These are phyloP conservation scores for Fusarium sororula DNA, from an alignment of 2,329 filamentous ascomycete species.

Conservation along the genomic window DNA sequence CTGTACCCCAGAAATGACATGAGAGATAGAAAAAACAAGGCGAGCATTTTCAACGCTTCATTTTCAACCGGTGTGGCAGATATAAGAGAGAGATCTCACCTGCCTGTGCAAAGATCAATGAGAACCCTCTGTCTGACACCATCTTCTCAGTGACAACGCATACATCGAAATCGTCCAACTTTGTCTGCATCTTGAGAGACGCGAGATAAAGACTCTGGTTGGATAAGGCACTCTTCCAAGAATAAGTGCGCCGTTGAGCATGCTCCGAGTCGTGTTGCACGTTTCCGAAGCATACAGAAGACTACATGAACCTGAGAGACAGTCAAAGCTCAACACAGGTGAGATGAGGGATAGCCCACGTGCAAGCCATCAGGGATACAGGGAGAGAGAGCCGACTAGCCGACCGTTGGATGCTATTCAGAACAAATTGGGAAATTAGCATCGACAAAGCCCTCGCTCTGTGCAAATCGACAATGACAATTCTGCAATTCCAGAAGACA, in stretches of 20 bases:
- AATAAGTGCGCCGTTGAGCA: slow-evolving; percentile 4
- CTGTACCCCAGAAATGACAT: slow-evolving; percentile 3
- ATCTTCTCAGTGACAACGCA: slow-evolving; percentile 33
- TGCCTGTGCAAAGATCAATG: slow-evolving; percentile 12
- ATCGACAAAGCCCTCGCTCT: neutral
- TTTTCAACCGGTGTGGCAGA: slow-evolving; percentile 4
- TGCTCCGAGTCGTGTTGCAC: slow-evolving; percentile 10
- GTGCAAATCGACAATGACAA: neutral
- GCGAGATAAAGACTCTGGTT: slow-evolving; percentile 20
- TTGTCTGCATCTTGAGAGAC: slow-evolving; percentile 24
- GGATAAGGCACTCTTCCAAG: neutral
- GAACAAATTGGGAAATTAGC: neutral
- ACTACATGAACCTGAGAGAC: neutral
- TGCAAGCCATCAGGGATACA: neutral
- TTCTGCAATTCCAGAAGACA: neutral
- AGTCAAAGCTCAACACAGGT: neutral
- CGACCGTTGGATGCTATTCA: neutral
- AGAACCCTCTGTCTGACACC: slow-evolving; percentile 18
- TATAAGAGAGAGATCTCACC: slow-evolving; percentile 32
- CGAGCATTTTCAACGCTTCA: slow-evolving; percentile 21
- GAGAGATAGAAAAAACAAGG: slow-evolving; percentile 18
- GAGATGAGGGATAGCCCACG: neutral
- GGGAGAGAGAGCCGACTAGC: neutral
- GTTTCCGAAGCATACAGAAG: slow-evolving; percentile 3
- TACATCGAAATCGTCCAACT: slow-evolving; percentile 31